Evolutionary conservation across 306 rosid species (phyloP).

Genomic region (Vicia sativa): DNA sequence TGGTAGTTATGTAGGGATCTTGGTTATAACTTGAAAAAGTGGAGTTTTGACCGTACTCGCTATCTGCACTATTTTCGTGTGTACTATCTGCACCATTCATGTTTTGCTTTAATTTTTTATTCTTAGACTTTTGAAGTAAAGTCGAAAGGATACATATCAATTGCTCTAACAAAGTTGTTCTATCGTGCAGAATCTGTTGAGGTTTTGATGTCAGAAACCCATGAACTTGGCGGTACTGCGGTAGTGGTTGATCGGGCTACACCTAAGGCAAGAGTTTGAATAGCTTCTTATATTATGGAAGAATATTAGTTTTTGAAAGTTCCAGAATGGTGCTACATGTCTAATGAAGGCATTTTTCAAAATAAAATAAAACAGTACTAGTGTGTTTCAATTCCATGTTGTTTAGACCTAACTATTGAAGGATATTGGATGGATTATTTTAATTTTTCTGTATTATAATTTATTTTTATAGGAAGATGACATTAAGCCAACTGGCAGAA

Average conservation of each 20-base stretch:
- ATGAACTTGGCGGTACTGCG: conserved; percentile 84
- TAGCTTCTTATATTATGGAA: conserved; percentile 23
- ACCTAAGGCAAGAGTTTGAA: conserved; percentile 77
- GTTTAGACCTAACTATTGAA: conserved; percentile 5
- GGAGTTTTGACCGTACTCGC: not conserved
- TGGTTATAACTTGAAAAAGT: conserved; percentile 23
- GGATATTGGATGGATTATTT: conserved; percentile 8
- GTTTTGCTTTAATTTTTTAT: conserved; percentile 12
- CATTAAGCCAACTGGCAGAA: conserved; percentile 71
- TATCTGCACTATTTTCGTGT: conserved; percentile 7
- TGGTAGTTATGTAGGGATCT: conserved; percentile 19
- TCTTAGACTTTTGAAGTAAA: conserved; percentile 20
- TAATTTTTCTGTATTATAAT: conserved; percentile 4
- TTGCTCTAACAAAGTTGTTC: conserved; percentile 27
- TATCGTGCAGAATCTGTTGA: conserved; percentile 85
- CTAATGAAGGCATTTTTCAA: not conserved
- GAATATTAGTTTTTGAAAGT: conserved; percentile 3
- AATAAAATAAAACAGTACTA: conserved; percentile 11
- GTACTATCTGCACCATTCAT: not conserved
- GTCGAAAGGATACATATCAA: conserved; percentile 6
- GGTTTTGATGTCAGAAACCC: conserved; percentile 87
- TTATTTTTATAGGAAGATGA: conserved; percentile 82
- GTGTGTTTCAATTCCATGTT: conserved; percentile 14
- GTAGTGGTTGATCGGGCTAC: conserved; percentile 99
- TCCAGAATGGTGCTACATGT: conserved; percentile 9